Base-by-base conservation (phyloP, 208 protist genomes). In the Trypanosoma theileri region DNA sequence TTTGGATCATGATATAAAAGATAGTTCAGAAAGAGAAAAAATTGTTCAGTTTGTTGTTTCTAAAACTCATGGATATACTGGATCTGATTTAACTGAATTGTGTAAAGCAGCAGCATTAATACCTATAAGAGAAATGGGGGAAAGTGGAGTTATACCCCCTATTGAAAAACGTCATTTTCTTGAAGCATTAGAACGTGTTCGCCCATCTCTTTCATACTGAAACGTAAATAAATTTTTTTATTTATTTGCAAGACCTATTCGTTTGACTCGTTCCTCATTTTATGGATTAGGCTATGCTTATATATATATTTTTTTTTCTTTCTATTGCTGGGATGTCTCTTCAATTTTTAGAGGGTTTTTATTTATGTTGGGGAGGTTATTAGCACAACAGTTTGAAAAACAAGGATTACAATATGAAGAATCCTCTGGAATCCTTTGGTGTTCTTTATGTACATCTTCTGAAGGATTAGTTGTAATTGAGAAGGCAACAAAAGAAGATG, bases 31-130 rank as follows among this genome's bases (percentile, higher is more conserved):
- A 31, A 83, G 74, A 62, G 80, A 91, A 0, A 67, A 63, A 1
- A 50, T 94, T 9, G 84, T 96, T 55, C 50, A 82, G 35, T 84
- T 85, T 69, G 81, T 98, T 7, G 95, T 92, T 1, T 53, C 77
- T 13, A 88, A 80, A 26, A 98, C 95, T 19, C 61, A 75, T 10
- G 77, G 79, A 24, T 98, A 95, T 64, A 96, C 92, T 24, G 97
- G 97, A 35, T 96, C 93, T 24, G 97, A 98, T 68, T 71, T 98
- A 14, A 84, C 80, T 24, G 96, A 98, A 73, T 78, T 98, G 57
- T 98, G 93, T 82, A 97, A 98, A 66, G 84, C 85, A 12, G 88
- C 86, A 1, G 86, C 82, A 1, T 60, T 94, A 52, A 84, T 93
- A 71, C 86, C 87, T 21, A 24, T 96, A 54, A 66, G 84, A 19